These are phyloP conservation scores for Pseudoneurospora amorphoporcata DNA, from an alignment of 495 filamentous ascomycete species.

Conservation along the genomic window DNA sequence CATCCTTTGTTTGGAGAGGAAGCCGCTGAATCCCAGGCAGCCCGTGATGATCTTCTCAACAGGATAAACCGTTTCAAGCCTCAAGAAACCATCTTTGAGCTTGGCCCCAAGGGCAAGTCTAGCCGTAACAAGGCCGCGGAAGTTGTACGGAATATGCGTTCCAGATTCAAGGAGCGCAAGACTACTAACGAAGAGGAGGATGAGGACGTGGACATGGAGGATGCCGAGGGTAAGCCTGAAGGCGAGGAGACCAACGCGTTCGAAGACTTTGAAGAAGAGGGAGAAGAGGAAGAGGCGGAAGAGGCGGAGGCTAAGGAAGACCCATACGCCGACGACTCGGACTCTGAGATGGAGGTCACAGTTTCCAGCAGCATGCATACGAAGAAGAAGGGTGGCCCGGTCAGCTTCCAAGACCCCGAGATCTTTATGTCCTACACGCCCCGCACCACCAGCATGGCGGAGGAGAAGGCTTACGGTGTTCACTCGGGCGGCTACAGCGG, in stretches of 20 bases:
- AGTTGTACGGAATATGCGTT: slow-evolving; percentile 58
- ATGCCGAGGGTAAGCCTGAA: slow-evolving; percentile 20
- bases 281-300: slow-evolving; percentile 25
- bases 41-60: slow-evolving; percentile 74
- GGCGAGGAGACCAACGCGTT: slow-evolving; percentile 4
- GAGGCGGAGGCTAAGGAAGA: slow-evolving; percentile 26
- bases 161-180: slow-evolving; percentile 46
- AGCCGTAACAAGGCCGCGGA: slow-evolving; percentile 62
- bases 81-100: slow-evolving; percentile 88
- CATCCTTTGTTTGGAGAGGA: slow-evolving; percentile 70
- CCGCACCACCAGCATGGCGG: slow-evolving; percentile 59
- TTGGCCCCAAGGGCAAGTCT: slow-evolving; percentile 56
- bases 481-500: slow-evolving; percentile 58
- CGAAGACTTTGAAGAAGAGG: slow-evolving; percentile 16
- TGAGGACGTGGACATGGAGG: slow-evolving; percentile 25
- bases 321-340: slow-evolving; percentile 48
- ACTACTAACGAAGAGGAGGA: slow-evolving; percentile 23
- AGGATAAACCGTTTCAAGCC: slow-evolving; percentile 79
- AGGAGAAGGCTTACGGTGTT: slow-evolving; percentile 86
- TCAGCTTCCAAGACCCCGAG: slow-evolving; percentile 69
- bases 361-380: slow-evolving; percentile 49
- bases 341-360: slow-evolving; percentile 72
- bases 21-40: slow-evolving; percentile 49
- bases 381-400: slow-evolving; percentile 34
- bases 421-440: slow-evolving; percentile 95